Conservation (phyloP, 441 rosid genomes). For the Bocquillonia castaneifolia region DNA sequence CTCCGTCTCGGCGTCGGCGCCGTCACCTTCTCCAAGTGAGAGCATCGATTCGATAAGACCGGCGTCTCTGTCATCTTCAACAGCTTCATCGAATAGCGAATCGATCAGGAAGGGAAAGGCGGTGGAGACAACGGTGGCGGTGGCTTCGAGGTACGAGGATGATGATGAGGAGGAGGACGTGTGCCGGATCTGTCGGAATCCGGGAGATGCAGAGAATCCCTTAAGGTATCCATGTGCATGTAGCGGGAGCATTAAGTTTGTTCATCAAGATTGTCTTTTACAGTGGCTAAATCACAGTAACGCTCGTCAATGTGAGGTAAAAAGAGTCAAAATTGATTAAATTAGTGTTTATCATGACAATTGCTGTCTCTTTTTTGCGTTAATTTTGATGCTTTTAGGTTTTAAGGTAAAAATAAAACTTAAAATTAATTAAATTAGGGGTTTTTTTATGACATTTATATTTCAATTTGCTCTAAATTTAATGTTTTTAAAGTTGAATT, state of each 20-base stretch:
- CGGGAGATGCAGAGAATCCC: conserved; percentile 90
- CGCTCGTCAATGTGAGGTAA: conserved; percentile 99
- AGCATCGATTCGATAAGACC: conserved; percentile 16
- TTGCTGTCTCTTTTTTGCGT: no score
- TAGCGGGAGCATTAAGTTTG: conserved; percentile 95
- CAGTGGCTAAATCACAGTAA: conserved; percentile 99
- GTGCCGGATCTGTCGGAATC: conserved; percentile 97
- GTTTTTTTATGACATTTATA: no score
- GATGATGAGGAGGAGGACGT: conserved; percentile 98
- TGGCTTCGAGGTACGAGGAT: conserved; percentile 36
- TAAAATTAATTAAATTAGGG: no score
- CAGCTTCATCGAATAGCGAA: conserved; percentile 31
- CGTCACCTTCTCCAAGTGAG: conserved; percentile 13
- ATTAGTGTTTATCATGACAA: not conserved
- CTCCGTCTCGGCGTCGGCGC: conserved; percentile 4
- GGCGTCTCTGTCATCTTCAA: conserved; percentile 23
- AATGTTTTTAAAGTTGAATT: no score
- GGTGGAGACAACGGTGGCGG: conserved; percentile 18
- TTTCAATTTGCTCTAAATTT: no score
- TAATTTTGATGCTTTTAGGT: no score
- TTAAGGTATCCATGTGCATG: conserved; percentile 94
- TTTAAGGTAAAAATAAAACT: no score
- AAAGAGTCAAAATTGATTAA: not conserved
- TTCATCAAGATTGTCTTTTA: conserved; percentile 95
- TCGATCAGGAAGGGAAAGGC: conserved; percentile 23